Evolutionary conservation across 2,329 filamentous ascomycete species (phyloP), one percentile per base, ranked within the genome.

Genomic region (Rasamsonia emersonii): DNA sequence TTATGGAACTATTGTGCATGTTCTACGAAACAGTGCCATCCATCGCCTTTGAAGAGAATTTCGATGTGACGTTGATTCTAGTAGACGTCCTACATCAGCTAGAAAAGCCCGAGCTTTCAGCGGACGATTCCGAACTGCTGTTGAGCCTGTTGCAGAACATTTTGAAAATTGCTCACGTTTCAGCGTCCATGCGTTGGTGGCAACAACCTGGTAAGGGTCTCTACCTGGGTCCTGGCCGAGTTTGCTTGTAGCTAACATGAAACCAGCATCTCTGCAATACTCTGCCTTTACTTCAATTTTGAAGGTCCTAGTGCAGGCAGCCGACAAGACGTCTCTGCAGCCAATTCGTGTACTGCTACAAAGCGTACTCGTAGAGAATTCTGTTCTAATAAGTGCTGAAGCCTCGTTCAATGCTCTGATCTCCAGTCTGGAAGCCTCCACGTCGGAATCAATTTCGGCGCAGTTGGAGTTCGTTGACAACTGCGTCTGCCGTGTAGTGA

Each of bases 161-260:
- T 11, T 74, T 94, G 11, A 72, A 77, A 18, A 83, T 95, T 51
- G 86, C 88, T 3, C 75, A 77, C 40, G 76, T 79, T 46, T 93
- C 86, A 3, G 77, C 83, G 0, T 79, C 79, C 4, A 91, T 94
- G 78, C 77, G 82, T 40, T 96, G 89, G 89, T 95, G 91, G 64
- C 72, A 82, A 40, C 88, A 83, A 49, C 66, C 71, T 39, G 73
- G 69, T 62, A 53, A 44, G 56, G 40, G 36, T 17, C 17, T 21
- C 17, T 14, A 6, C 15, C 24, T n/a, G 16, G 10, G 18, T 27
- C 20, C 17, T 26, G 14, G 25, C 39, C 47, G 36, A 51, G 28
- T 15, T 8, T 21, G 14, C 23, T 6, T 23, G 32, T 37, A 26
- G 14, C 31, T 43, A 32, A 47, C 28, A 8, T 27, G 13, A 16